A percentile compares a stretch with the other conserved stretches of the same genome.
Conservation (phyloP, 768 basidiomycete species). For the Coprinellus micaceus region DNA sequence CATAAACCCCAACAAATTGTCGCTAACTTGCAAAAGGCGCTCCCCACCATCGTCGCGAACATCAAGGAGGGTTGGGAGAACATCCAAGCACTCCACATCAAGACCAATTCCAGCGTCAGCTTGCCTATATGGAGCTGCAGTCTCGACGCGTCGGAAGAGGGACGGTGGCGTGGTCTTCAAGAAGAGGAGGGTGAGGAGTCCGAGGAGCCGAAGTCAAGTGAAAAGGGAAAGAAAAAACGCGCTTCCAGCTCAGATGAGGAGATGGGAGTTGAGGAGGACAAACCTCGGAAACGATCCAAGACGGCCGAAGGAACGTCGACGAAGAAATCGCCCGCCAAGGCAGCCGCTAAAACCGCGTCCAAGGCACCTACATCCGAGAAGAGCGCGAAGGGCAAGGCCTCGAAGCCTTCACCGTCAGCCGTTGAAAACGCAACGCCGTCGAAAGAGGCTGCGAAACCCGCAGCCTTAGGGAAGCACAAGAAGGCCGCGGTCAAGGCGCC, state of each 20-base stretch:
- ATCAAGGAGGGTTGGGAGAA: conserved; percentile 88
- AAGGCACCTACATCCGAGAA: conserved; percentile 4
- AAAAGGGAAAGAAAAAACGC: conserved; percentile 29
- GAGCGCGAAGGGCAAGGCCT: neutral
- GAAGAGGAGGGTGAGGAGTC: conserved; percentile 16
- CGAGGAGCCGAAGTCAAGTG: neutral
- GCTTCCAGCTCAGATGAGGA: conserved; percentile 35
- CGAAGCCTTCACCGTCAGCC: neutral
- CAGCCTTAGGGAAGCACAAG: neutral
- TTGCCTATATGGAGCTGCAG: conserved; percentile 90
- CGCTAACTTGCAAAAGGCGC: conserved; percentile 71
- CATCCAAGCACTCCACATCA: conserved; percentile 83
- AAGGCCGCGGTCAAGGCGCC: neutral
- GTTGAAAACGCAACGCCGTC: neutral
- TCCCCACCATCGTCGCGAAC: conserved; percentile 68
- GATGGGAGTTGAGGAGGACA: conserved; percentile 28
- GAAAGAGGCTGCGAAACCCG: neutral
- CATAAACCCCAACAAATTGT: conserved; percentile 72
- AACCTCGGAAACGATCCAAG: conserved; percentile 42
- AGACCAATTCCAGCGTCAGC: conserved; percentile 78
- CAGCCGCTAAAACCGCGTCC: conserved; percentile 1
- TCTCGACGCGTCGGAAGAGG: conserved; percentile 56
- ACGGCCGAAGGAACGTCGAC: conserved; percentile 33
- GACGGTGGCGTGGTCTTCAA: conserved; percentile 55
- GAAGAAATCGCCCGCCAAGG: neutral